Conservation (phyloP, 2,329 filamentous ascomycete species). For the Cladosporium austrohemisphaericum region DNA sequence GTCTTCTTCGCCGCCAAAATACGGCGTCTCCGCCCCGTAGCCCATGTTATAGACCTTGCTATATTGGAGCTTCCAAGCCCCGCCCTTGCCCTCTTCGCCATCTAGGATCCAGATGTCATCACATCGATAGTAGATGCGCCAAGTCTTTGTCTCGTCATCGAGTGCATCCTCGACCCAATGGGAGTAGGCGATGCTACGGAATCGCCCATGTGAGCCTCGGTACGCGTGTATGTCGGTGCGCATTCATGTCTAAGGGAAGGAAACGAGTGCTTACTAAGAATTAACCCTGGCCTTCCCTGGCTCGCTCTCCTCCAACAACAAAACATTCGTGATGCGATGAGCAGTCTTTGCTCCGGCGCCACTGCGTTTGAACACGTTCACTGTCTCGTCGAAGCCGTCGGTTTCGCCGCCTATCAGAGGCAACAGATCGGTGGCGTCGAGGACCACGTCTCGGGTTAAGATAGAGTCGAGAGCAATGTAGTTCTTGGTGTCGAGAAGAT, state of each 20-base stretch:
- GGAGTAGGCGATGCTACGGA: slow-evolving; percentile 18
- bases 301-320: slow-evolving; percentile 14
- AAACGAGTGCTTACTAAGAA: slow-evolving; percentile 13
- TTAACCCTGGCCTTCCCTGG: slow-evolving; percentile 18
- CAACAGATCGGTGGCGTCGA: slow-evolving; percentile 15
- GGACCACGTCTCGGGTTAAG: slow-evolving; percentile 17
- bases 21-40: slow-evolving; percentile 16
- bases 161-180: slow-evolving; percentile 17
- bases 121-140: slow-evolving; percentile 18
- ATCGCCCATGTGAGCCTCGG: no score
- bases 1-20: slow-evolving; percentile 8
- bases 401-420: slow-evolving; percentile 17
- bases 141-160: slow-evolving; percentile 18
- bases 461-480: slow-evolving; percentile 16
- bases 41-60: slow-evolving; percentile 20
- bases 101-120: slow-evolving; percentile 22
- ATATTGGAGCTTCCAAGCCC: slow-evolving; percentile 19
- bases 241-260: background rate
- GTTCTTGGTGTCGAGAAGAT: slow-evolving; percentile 18
- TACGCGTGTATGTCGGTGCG: background rate
- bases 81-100: no score
- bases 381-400: slow-evolving; percentile 14
- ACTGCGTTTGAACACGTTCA: slow-evolving; percentile 4
- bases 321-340: slow-evolving; percentile 18
- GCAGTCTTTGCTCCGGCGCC: slow-evolving; percentile 14